Percentiles rank a stretch among this genome's conserved stretches.
These are phyloP conservation scores for Combretum micranthum DNA, from an alignment of 345 rosid genomes.

Conservation along the genomic window DNA sequence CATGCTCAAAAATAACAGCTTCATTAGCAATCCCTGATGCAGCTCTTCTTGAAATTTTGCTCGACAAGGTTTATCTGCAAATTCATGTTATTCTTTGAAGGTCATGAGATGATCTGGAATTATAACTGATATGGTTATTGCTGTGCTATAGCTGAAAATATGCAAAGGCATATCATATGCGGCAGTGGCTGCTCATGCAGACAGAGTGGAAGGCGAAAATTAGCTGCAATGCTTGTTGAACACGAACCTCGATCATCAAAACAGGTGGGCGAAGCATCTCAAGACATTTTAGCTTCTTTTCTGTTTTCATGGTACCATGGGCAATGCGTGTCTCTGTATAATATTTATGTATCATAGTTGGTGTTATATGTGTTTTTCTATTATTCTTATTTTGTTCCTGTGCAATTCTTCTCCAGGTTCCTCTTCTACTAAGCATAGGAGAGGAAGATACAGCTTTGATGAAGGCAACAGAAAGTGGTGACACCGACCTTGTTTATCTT, in stretches of 20 bases:
- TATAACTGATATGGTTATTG: constrained; percentile 15
- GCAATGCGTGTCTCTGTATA: constrained; percentile 4
- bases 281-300: constrained; percentile 8
- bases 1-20: constrained; percentile 90
- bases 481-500: constrained; percentile 91
- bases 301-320: background rate
- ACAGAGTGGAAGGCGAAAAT: constrained; percentile 82
- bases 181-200: constrained; percentile 99
- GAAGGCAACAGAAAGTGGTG: constrained; percentile 96
- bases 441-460: constrained; percentile 90
- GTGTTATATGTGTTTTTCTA: background rate
- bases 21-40: constrained; percentile 83
- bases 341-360: background rate
- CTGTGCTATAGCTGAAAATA: constrained; percentile 62
- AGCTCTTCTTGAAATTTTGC: constrained; percentile 78
- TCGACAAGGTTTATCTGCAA: constrained; percentile 68
- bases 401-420: constrained; percentile 45
- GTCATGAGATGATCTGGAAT: constrained; percentile 1
- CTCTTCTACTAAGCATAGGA: constrained; percentile 86
- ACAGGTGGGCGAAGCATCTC: constrained; percentile 37
- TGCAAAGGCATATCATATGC: constrained; percentile 95
- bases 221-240: constrained; percentile 96
- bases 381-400: background rate
- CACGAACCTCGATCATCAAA: constrained; percentile 94
- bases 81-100: background rate